These are phyloP conservation scores for Vitis hybrid DNA, from an alignment of 177 flowering plant genomes.

Conservation along the genomic window DNA sequence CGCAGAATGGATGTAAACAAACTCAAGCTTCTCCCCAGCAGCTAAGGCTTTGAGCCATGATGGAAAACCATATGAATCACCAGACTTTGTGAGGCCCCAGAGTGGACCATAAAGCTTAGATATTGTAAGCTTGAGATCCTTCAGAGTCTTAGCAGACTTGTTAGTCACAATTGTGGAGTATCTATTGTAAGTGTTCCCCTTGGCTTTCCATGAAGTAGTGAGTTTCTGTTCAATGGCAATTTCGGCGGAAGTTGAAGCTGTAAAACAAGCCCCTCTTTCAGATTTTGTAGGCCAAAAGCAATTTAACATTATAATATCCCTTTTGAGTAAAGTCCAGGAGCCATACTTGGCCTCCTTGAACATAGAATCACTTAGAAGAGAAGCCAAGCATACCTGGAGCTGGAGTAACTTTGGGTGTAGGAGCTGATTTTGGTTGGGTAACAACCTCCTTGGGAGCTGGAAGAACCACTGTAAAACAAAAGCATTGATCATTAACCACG, in stretches of 20 bases:
- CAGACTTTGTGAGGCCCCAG: constrained; percentile 73
- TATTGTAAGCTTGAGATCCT: constrained; percentile 57
- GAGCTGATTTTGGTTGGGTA: constrained; percentile 32
- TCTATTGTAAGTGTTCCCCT: constrained; percentile 73
- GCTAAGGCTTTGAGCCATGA: constrained; percentile 65
- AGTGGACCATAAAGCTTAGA: constrained; percentile 76
- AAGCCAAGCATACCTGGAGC: constrained; percentile 25
- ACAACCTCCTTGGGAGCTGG: constrained; percentile 39
- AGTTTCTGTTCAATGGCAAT: constrained; percentile 55
- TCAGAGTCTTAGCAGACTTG: constrained; percentile 61
- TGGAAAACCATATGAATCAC: constrained; percentile 58
- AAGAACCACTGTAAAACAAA: constrained; percentile 37
- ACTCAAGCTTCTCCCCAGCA: constrained; percentile 76
- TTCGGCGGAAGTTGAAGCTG: constrained; percentile 48
- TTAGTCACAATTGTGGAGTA: constrained; percentile 68
- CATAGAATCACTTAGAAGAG: not conserved
- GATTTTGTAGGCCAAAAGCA: not conserved
- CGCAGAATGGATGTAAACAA: constrained; percentile 80
- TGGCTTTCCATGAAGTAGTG: constrained; percentile 58
- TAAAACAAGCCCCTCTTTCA: constrained; percentile 6
- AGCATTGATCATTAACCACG: not conserved
- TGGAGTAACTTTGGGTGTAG: constrained; percentile 40
- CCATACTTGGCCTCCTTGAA: not conserved
- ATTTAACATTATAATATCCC: not conserved
- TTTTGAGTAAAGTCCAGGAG: not conserved